Evolutionary conservation across 805 yeast genomes (phyloP).

Genomic region (Teunomyces kruisii): DNA sequence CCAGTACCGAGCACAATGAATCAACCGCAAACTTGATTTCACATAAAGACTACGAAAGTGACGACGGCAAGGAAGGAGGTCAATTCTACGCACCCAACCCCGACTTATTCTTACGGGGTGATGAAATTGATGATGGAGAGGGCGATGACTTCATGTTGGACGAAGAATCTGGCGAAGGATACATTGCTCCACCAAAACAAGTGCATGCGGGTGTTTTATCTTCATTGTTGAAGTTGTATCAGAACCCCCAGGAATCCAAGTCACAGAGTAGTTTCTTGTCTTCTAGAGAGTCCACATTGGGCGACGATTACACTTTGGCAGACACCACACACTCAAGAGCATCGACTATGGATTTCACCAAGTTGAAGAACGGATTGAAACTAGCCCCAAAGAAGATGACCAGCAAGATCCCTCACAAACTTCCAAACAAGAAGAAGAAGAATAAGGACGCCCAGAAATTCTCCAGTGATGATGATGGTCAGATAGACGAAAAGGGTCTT

Average conservation of each 20-base stretch:
- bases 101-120: slow-evolving; percentile 36
- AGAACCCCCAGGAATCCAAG: slow-evolving; percentile 37
- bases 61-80: slow-evolving; percentile 3
- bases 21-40: slow-evolving; percentile 3
- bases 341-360: slow-evolving; percentile 20
- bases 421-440: slow-evolving; percentile 7
- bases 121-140: slow-evolving; percentile 25
- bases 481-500: slow-evolving; percentile 12
- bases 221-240: slow-evolving; percentile 70
- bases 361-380: slow-evolving; percentile 29
- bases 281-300: slow-evolving; percentile 18
- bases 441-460: background rate
- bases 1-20: background rate
- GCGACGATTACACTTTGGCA: slow-evolving; percentile 17
- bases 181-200: slow-evolving; percentile 44
- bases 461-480: slow-evolving; percentile 12
- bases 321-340: slow-evolving; percentile 4
- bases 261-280: slow-evolving; percentile 27
- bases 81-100: slow-evolving; percentile 44
- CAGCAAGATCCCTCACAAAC: slow-evolving; percentile 12
- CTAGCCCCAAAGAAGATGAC: slow-evolving; percentile 25
- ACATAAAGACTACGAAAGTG: background rate
- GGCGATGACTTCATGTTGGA: slow-evolving; percentile 28
- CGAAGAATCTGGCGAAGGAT: slow-evolving; percentile 32
- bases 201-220: slow-evolving; percentile 88